Evolutionary conservation across 140 eudicot species (phyloP).

Genomic region (Ambrosia hybrid): DNA sequence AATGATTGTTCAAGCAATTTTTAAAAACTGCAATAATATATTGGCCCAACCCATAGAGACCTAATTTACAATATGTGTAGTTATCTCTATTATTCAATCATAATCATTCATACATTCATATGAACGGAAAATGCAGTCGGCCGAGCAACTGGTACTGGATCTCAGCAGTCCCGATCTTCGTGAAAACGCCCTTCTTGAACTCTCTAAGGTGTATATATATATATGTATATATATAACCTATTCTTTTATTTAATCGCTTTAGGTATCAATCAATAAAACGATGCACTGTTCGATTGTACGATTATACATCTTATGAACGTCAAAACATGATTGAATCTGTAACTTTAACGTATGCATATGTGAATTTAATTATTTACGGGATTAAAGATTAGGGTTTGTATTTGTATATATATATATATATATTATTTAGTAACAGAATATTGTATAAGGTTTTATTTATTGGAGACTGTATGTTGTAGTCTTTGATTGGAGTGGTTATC

Average conservation of each 20-base stretch:
- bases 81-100: no score
- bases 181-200: slow-evolving; percentile 91
- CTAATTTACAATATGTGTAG: no score
- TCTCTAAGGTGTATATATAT: slow-evolving; percentile 59
- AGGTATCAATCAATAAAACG: neutral
- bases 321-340: slow-evolving; percentile 10
- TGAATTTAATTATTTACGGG: slow-evolving; percentile 2
- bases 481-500: slow-evolving; percentile 1
- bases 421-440: neutral
- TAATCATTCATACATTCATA: no score
- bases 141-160: slow-evolving; percentile 84
- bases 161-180: slow-evolving; percentile 90
- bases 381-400: no score
- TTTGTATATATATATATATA: no score
- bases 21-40: no score
- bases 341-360: slow-evolving; percentile 3
- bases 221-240: neutral
- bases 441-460: no score
- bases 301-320: neutral
- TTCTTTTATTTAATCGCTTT: neutral
- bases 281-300: no score
- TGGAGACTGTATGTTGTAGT: neutral
- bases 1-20: no score
- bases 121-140: slow-evolving; percentile 80
- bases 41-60: no score